Evolutionary conservation across 208 protist genomes (phyloP).

Genomic region (Endotrypanum monterogeii): DNA sequence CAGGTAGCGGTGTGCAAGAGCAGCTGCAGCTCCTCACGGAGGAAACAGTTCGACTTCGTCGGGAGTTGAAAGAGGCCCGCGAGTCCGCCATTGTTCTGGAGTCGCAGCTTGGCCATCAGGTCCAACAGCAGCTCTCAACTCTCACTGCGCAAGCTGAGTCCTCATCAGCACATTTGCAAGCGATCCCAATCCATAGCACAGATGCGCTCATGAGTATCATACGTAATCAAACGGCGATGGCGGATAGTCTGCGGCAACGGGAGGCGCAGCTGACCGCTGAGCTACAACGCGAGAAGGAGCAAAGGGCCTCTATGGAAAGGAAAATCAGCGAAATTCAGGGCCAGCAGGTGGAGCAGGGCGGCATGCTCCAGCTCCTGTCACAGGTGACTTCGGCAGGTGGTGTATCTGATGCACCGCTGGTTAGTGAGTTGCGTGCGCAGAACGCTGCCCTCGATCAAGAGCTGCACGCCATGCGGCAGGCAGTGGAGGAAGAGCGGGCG

Average conservation of each 20-base stretch:
- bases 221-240: slow-evolving; percentile 69
- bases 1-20: slow-evolving; percentile 30
- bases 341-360: slow-evolving; percentile 61
- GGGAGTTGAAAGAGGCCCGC: slow-evolving; percentile 65
- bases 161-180: background rate
- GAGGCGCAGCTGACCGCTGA: slow-evolving; percentile 66
- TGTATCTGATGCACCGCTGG: slow-evolving; percentile 39
- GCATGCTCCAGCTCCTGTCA: slow-evolving; percentile 47
- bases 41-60: slow-evolving; percentile 67
- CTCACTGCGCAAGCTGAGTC: background rate
- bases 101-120: slow-evolving; percentile 61
- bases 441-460: slow-evolving; percentile 54
- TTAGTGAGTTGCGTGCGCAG: slow-evolving; percentile 71
- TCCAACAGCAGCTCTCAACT: slow-evolving; percentile 38
- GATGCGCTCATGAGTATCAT: slow-evolving; percentile 62
- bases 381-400: slow-evolving; percentile 26
- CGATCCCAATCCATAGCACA: slow-evolving; percentile 15
- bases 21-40: slow-evolving; percentile 69
- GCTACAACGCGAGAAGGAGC: slow-evolving; percentile 50
- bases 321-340: slow-evolving; percentile 51
- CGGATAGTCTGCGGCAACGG: slow-evolving; percentile 78
- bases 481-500: slow-evolving; percentile 62
- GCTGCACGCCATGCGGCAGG: slow-evolving; percentile 44
- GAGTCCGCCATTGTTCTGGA: slow-evolving; percentile 76
- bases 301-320: slow-evolving; percentile 33